Evolutionary conservation across 805 yeast species (phyloP).

Genomic region (Candida peoriensis): DNA sequence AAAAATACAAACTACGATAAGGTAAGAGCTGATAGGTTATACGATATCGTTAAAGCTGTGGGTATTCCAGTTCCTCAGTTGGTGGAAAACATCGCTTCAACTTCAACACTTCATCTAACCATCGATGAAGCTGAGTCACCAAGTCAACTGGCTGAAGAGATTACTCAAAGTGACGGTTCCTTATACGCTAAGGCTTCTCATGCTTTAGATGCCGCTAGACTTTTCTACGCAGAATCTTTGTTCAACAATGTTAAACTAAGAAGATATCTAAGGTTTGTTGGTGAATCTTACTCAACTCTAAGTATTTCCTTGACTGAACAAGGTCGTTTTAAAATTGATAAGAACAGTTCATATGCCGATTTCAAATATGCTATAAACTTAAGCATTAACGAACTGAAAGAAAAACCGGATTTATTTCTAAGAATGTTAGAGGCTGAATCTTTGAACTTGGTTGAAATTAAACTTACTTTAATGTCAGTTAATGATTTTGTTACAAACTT

Average conservation of each 20-base stretch:
- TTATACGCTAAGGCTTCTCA: constrained; percentile 52
- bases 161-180: constrained; percentile 31
- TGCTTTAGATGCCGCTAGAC: constrained; percentile 69
- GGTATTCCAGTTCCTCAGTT: constrained; percentile 78
- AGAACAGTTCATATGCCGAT: constrained; percentile 76
- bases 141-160: constrained; percentile 46
- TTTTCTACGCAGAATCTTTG: constrained; percentile 73
- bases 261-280: constrained; percentile 59
- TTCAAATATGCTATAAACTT: constrained; percentile 87
- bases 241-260: constrained; percentile 78
- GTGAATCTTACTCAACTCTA: constrained; percentile 57
- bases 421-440: constrained; percentile 91
- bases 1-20: constrained; percentile 62
- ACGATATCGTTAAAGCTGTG: constrained; percentile 59
- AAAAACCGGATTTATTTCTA: constrained; percentile 74
- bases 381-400: constrained; percentile 66
- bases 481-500: constrained; percentile 39
- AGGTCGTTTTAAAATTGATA: constrained; percentile 72
- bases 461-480: constrained; percentile 43
- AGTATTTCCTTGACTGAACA: constrained; percentile 80
- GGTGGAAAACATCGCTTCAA: constrained; percentile 74
- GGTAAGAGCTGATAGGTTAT: constrained; percentile 58
- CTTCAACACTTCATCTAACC: constrained; percentile 64
- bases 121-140: constrained; percentile 65
- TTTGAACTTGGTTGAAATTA: constrained; percentile 63